These are phyloP conservation scores for Cercophora scortea DNA, from an alignment of 495 filamentous ascomycete genomes.

Conservation along the genomic window DNA sequence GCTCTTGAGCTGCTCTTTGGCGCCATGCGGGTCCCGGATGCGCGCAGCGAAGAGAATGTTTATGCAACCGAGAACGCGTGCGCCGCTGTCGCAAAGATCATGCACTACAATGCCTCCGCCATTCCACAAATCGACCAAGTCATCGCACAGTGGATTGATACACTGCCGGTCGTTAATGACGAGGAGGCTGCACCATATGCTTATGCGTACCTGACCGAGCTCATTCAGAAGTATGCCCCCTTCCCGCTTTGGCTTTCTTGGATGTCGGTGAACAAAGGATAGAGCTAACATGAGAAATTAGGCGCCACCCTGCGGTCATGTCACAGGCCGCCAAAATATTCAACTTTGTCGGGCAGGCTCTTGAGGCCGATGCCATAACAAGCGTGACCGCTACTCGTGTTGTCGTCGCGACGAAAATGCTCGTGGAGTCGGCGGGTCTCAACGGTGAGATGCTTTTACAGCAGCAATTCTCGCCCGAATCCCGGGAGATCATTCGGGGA, in stretches of 20 bases:
- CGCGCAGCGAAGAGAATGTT: constrained; percentile 85
- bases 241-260: too few relatives aligned
- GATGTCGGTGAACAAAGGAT: too few relatives aligned
- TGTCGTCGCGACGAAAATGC: constrained; percentile 61
- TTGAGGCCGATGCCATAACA: constrained; percentile 85
- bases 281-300: constrained; percentile 24
- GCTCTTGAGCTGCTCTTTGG: constrained; percentile 76
- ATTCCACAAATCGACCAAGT: constrained; percentile 66
- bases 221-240: constrained; percentile 84
- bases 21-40: constrained; percentile 67
- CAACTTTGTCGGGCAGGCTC: constrained; percentile 70
- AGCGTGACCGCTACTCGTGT: constrained; percentile 70
- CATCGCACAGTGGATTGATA: constrained; percentile 74
- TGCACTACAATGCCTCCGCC: constrained; percentile 76
- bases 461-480: constrained; percentile 59
- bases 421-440: constrained; percentile 60
- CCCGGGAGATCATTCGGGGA: constrained; percentile 64
- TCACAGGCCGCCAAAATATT: constrained; percentile 71
- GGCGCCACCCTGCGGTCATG: constrained; percentile 80
- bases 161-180: constrained; percentile 85
- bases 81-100: constrained; percentile 90
- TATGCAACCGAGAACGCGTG: constrained; percentile 97
- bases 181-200: constrained; percentile 97
- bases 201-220: constrained; percentile 80
- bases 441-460: constrained; percentile 64